Base-by-base conservation (phyloP, 2,329 filamentous ascomycete genomes). In the Ramularia endophylla region DNA sequence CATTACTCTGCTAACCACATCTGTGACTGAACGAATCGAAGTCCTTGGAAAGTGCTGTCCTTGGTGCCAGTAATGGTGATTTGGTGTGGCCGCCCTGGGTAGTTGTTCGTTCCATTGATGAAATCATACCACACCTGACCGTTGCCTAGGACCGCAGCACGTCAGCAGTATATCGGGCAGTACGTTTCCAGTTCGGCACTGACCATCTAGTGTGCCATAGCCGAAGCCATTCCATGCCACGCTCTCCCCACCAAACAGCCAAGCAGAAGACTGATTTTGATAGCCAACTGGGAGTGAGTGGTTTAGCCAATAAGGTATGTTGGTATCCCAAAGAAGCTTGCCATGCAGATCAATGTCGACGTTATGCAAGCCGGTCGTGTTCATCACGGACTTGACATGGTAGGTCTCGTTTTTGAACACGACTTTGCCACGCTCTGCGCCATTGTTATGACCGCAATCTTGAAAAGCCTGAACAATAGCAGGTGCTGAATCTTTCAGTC, bases 61-160 rank as follows among this genome's bases (percentile, higher is more conserved):
- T 60, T 70, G 4, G 73, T 64, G 2, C 64, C 61, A n/a, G 62
- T 69, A 49, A 78, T 66, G 8, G 72, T 76, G 49, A 79, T 69
- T 7, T 65, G 64, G 39, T 74, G 71, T 3, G 74, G 74, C 8
- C 75, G 65, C 12, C 67, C 60, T 4, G 41, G 44, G 30, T 47
- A 44, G 13, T 47, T 50, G 2, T 65, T 67, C 9, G 54, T 54
- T 8, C 65, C 62, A 18, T 62, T 56, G 39, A 54, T 47, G 27
- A 46, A 52, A 11, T 75, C 65, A 50, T 80, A 80, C 76, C 76
- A 81, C 2, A 68, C 65, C 48, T 79, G 71, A 2, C 77, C 77
- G 52, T 80, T 80, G 5, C 77, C n/a, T n/a, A n/a, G n/a, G n/a
- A n/a, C n/a, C n/a, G n/a, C n/a, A n/a, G n/a, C n/a, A n/a, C n/a